A percentile compares a stretch with the other conserved stretches of the same genome.
Evolutionary conservation across 495 filamentous ascomycete species (phyloP).

Genomic region (Chaetomium tenue): DNA sequence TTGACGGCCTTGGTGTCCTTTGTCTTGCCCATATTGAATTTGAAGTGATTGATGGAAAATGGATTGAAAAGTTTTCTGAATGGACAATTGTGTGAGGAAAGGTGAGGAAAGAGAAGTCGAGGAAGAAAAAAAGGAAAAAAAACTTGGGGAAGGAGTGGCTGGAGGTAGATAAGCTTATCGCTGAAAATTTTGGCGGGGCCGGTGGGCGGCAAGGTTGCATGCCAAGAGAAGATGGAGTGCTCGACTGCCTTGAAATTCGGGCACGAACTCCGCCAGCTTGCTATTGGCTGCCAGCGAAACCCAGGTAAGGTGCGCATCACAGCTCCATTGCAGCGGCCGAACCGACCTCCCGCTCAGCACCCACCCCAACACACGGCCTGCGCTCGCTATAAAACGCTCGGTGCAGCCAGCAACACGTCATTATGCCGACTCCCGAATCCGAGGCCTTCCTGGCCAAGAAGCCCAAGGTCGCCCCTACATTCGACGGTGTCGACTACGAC

Average conservation of each 20-base stretch:
- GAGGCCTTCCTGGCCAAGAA: constrained; percentile 89
- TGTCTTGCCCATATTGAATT: constrained; percentile 56
- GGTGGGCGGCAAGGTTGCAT: too few relatives aligned
- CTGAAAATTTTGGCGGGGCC: too few relatives aligned
- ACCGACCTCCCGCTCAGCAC: constrained; percentile 18
- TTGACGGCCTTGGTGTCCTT: constrained; percentile 51
- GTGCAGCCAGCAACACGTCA: constrained; percentile 20
- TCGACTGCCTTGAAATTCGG: too few relatives aligned
- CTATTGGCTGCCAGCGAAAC: neutral
- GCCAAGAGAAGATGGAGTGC: too few relatives aligned
- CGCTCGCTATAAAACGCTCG: constrained; percentile 6
- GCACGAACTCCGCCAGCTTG: constrained; percentile 12
- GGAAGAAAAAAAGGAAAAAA: neutral
- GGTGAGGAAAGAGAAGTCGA: neutral
- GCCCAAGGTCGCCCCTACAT: constrained; percentile 87
- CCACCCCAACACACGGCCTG: constrained; percentile 3
- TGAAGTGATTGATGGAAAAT: constrained; percentile 26
- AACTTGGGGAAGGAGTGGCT: neutral
- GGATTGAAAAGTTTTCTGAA: constrained; percentile 22
- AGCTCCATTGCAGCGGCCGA: constrained; percentile 20
- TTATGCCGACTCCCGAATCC: constrained; percentile 89
- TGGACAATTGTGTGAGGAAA: constrained; percentile 19
- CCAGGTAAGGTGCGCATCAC: constrained; percentile 15
- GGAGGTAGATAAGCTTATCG: neutral
- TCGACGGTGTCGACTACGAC: constrained; percentile 95